A percentile compares a stretch with the other conserved stretches of the same genome.
These are phyloP conservation scores for Hortiboletus campestris DNA, from an alignment of 768 basidiomycete genomes.

Conservation along the genomic window DNA sequence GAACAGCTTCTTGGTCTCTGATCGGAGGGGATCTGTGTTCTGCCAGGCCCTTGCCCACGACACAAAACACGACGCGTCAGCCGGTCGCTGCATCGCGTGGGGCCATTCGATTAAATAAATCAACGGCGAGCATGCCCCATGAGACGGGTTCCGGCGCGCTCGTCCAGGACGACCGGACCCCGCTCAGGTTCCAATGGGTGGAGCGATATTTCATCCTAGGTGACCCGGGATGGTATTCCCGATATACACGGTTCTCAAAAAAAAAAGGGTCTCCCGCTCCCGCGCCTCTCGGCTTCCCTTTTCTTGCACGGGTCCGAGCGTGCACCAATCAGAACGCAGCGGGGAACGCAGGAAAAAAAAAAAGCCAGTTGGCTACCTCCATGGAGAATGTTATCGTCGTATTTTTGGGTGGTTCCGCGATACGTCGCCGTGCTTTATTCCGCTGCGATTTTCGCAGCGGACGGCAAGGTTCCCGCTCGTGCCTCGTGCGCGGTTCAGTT, in stretches of 20 bases:
- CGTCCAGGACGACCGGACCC: no score
- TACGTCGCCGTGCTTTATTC: neutral
- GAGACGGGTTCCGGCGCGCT: no score
- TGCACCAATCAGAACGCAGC: constrained; percentile 2
- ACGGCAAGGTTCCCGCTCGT: neutral
- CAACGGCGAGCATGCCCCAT: neutral
- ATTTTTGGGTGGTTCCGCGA: constrained; percentile 1
- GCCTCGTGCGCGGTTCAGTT: neutral
- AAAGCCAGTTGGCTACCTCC: neutral
- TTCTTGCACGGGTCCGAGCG: constrained; percentile 7
- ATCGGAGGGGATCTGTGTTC: constrained; percentile 3
- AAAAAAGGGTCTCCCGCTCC: neutral
- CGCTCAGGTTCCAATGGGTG: neutral
- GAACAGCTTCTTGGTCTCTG: neutral
- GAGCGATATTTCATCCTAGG: neutral
- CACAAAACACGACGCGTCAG: neutral
- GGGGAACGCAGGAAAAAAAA: neutral
- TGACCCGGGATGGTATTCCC: neutral
- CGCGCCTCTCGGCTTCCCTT: neutral
- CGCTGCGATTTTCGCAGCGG: neutral
- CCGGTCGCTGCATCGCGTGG: constrained; percentile 2
- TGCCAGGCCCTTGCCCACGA: neutral
- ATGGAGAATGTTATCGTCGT: constrained; percentile 5
- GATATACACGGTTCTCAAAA: neutral
- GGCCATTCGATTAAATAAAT: neutral